Evolutionary conservation across 768 basidiomycete genomes (phyloP).

Genomic region (Macrolepiota albuminosa): DNA sequence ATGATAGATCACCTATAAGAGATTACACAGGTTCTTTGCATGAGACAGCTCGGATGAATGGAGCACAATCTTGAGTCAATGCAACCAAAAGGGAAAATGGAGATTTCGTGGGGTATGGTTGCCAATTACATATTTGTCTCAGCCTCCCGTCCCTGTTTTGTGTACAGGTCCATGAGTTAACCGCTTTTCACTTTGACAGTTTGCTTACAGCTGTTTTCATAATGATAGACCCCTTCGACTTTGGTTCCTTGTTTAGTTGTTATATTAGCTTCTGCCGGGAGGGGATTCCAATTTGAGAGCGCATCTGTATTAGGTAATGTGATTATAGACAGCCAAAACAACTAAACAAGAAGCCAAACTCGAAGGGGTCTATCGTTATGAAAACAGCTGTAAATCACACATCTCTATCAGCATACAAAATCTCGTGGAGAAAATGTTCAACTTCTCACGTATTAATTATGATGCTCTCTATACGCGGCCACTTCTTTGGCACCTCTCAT

Average conservation of each 20-base stretch:
- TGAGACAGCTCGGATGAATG: background rate
- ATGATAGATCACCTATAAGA: background rate
- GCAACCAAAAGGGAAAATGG: background rate
- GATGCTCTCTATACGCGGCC: no score
- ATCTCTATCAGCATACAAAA: background rate
- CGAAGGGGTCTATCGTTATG: no score
- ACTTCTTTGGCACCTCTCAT: no score
- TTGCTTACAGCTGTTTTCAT: no score
- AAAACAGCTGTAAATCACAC: background rate
- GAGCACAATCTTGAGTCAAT: background rate
- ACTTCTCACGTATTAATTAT: no score
- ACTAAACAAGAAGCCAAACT: no score
- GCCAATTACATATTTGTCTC: background rate
- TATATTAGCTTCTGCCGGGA: no score
- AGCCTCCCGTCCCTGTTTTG: background rate
- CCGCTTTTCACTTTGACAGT: slow-evolving; percentile 3
- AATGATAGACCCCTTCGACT: no score
- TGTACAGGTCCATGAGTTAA: slow-evolving; percentile 9
- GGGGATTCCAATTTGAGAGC: no score
- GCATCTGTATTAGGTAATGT: no score
- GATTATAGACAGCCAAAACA: no score
- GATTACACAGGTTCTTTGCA: background rate
- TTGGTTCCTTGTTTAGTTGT: background rate
- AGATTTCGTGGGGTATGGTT: background rate
- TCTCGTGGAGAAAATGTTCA: no score